Evolutionary conservation across 495 filamentous ascomycete genomes (phyloP).

Genomic region (Lindgomyces ingoldianus): DNA sequence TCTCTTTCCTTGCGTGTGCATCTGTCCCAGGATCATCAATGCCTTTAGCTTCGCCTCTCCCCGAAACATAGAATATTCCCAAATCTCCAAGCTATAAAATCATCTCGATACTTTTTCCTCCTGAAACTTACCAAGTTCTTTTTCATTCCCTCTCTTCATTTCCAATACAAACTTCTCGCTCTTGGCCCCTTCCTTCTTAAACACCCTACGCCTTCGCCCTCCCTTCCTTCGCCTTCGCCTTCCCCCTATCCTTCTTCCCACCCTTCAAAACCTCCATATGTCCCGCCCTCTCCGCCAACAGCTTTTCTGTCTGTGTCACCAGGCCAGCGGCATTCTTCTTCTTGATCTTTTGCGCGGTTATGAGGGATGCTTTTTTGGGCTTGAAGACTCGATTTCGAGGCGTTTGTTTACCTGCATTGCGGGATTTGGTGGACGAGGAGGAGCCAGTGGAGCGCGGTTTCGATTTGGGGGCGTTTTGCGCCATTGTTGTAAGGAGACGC

Average conservation of each 20-base stretch:
- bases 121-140: too few relatives aligned
- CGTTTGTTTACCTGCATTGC: slow-evolving; percentile 3
- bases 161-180: background rate
- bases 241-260: slow-evolving; percentile 60
- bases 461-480: slow-evolving; percentile 39
- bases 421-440: slow-evolving; percentile 1
- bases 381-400: slow-evolving; percentile 60
- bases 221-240: background rate
- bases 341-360: slow-evolving; percentile 61
- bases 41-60: too few relatives aligned
- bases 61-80: too few relatives aligned
- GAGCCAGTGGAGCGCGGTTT: slow-evolving; percentile 23
- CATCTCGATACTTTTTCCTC: too few relatives aligned
- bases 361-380: slow-evolving; percentile 64
- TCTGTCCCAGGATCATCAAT: too few relatives aligned
- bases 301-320: slow-evolving; percentile 63
- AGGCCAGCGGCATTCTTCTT: slow-evolving; percentile 72
- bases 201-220: background rate
- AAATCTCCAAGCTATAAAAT: too few relatives aligned
- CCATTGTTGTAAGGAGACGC: slow-evolving; percentile 31
- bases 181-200: background rate
- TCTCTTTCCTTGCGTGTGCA: too few relatives aligned
- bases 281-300: slow-evolving; percentile 67
- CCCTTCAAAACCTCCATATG: slow-evolving; percentile 71
- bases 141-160: background rate